Percentiles rank a stretch among this genome's conserved stretches.
These are phyloP conservation scores for Apiotrichum siamense DNA, from an alignment of 1,284 basidiomycete genomes.

Conservation along the genomic window DNA sequence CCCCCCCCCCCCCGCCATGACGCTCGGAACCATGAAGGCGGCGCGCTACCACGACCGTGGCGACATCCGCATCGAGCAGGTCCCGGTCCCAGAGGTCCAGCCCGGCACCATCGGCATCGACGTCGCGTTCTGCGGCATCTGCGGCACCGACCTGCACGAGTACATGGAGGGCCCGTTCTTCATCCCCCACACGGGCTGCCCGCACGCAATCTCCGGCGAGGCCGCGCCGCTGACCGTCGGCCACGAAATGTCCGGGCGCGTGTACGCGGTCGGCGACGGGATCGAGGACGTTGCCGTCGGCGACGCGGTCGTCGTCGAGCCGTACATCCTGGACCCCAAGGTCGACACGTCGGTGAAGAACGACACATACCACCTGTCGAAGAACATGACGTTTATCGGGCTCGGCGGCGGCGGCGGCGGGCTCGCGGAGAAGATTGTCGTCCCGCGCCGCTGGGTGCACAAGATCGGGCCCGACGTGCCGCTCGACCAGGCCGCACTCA, in stretches of 20 bases:
- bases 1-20: slow-evolving; percentile 1
- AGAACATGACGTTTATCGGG: slow-evolving; percentile 19
- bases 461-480: slow-evolving; percentile 11
- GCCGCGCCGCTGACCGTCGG: slow-evolving; percentile 37
- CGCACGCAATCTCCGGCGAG: slow-evolving; percentile 9
- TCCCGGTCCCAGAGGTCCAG: slow-evolving; percentile 8
- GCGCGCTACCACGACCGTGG: slow-evolving; percentile 14
- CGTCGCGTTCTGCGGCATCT: slow-evolving; percentile 15
- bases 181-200: slow-evolving; percentile 2
- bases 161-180: slow-evolving; percentile 15
- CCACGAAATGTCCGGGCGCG: slow-evolving; percentile 42
- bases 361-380: slow-evolving; percentile 15
- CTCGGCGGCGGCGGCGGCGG: slow-evolving; percentile 16
- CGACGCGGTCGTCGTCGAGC: slow-evolving; percentile 45
- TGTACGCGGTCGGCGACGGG: slow-evolving; percentile 28
- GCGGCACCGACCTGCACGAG: slow-evolving; percentile 7
- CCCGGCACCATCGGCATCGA: slow-evolving; percentile 15
- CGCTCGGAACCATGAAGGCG: slow-evolving; percentile 10
- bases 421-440: slow-evolving; percentile 13
- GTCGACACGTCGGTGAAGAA: slow-evolving; percentile 9
- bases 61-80: slow-evolving; percentile 13
- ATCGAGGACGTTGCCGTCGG: slow-evolving; percentile 34
- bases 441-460: slow-evolving; percentile 18
- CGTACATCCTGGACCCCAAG: slow-evolving; percentile 16
- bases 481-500: slow-evolving; percentile 17